Percentiles rank a stretch among this genome's conserved stretches.
phyloP scores from a whole-genome alignment of 345 rosid species.

The Citropsis articulata region DNA sequence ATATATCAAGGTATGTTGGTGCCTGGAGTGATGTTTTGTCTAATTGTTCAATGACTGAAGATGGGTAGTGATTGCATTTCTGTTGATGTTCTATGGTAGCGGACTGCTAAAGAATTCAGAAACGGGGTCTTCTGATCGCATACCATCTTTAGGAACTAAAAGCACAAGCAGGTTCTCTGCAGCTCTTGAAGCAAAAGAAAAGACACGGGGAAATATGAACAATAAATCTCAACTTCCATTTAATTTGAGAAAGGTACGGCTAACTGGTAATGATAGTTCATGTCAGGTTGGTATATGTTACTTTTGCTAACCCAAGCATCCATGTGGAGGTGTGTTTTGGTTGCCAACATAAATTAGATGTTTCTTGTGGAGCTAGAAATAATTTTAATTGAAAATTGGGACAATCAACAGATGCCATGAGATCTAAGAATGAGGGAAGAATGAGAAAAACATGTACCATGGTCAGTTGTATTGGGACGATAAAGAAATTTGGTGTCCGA shows the following conservation, averaged over 20 bases:
- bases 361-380: background rate
- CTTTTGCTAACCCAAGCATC: background rate
- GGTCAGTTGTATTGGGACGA: background rate
- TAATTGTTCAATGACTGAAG: background rate
- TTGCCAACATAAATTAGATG: background rate
- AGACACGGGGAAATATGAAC: conserved; percentile 18
- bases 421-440: background rate
- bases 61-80: background rate
- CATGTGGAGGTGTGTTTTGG: background rate
- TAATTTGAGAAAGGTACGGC: conserved; percentile 30
- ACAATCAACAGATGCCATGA: background rate
- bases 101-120: conserved; percentile 37
- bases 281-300: background rate
- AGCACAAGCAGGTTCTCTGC: conserved; percentile 17
- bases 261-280: background rate
- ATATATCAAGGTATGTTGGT: conserved; percentile 46
- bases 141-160: conserved; percentile 11
- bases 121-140: conserved; percentile 21
- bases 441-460: background rate
- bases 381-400: background rate
- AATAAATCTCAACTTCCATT: conserved; percentile 10
- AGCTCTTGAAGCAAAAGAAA: conserved; percentile 30
- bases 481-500: background rate
- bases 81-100: conserved; percentile 25
- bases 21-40: background rate